Evolutionary conservation across 1,284 basidiomycete species (phyloP), one percentile per base, ranked within the genome.

Genomic region (Cystobasidiaceae sp.): DNA sequence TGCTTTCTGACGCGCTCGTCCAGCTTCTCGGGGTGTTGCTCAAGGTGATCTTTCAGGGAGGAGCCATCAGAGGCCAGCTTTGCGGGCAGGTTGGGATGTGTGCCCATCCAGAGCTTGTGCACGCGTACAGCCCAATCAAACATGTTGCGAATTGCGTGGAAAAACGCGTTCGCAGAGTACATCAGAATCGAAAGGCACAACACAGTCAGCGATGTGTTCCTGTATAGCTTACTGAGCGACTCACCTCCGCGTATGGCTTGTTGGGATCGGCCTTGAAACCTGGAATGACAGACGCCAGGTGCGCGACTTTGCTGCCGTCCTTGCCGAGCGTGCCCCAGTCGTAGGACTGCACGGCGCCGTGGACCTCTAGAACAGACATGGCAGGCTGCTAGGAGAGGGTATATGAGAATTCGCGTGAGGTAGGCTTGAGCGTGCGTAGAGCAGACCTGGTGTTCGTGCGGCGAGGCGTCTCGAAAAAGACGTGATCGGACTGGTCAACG

Each of bases 21-120:
- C 49, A 94, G 84, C 68, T 78, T 74, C 50, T 83, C 79, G 21
- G 86, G 86, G 74, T 89, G 80, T 1, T 79, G 76, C 23, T 82
- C 79, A 69, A 97, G 81, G 74, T 88, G 77, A 17, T 83, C 78
- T 1, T 84, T 82, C 44, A 92, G 84, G 49, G 67, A 67, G 67
- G 75, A 73, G 11, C 78, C 77, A 25, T 81, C 78, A 3, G 78
- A 78, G 13, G 79, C 69, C 25, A 89, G 78, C 49, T 80, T 83
- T 1, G 92, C 93, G 0, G 94, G 94, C 9, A 91, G 84, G 25
- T 83, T 89, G 0, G 90, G 83, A 74, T 98, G 96, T 0, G 96
- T 97, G 17, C 96, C 96, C 94, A 98, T 98, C 96, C 96, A 99
- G 46, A 96, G 80, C 90, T 94, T n/a, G n/a, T n/a, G n/a, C n/a